These are phyloP conservation scores for Trypanosoma vivax DNA, from an alignment of 208 protist genomes.

Conservation along the genomic window DNA sequence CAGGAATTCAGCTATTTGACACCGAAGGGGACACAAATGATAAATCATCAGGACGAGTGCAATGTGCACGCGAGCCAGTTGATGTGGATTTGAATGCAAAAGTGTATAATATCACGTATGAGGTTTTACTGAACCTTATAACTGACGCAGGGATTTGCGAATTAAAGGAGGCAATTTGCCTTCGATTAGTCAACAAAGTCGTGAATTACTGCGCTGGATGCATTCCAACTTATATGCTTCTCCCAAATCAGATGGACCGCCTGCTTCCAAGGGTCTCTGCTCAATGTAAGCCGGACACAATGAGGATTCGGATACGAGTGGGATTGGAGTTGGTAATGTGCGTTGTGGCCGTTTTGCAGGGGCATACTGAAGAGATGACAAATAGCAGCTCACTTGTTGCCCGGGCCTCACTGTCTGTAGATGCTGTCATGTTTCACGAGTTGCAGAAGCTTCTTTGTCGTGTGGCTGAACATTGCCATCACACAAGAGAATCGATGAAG, in stretches of 20 bases:
- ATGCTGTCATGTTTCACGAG: slow-evolving; percentile 28
- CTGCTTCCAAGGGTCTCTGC: slow-evolving; percentile 25
- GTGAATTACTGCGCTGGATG: slow-evolving; percentile 15
- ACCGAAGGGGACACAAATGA: not conserved
- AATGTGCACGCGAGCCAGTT: not conserved
- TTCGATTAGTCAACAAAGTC: slow-evolving; percentile 5
- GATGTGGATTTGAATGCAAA: not conserved
- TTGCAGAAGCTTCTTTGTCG: slow-evolving; percentile 50
- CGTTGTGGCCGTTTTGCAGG: not conserved
- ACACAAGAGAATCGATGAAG: not conserved
- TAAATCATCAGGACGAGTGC: not conserved
- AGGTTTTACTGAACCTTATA: slow-evolving; percentile 13
- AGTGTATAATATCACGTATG: slow-evolving; percentile 14
- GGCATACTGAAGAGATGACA: not conserved
- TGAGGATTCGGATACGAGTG: not conserved
- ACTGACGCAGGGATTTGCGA: not conserved
- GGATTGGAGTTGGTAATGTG: slow-evolving; percentile 3
- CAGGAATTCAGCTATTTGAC: not conserved
- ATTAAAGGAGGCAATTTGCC: slow-evolving; percentile 1
- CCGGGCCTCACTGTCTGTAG: not conserved
- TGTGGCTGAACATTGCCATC: slow-evolving; percentile 23
- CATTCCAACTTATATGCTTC: slow-evolving; percentile 44
- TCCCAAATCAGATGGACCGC: slow-evolving; percentile 47
- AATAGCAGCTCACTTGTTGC: not conserved
- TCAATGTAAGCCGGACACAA: not conserved